Percentiles rank a stretch among this genome's conserved stretches.
These are phyloP conservation scores for Ustulina deusta DNA, from an alignment of 2,329 filamentous ascomycete genomes.

Conservation along the genomic window DNA sequence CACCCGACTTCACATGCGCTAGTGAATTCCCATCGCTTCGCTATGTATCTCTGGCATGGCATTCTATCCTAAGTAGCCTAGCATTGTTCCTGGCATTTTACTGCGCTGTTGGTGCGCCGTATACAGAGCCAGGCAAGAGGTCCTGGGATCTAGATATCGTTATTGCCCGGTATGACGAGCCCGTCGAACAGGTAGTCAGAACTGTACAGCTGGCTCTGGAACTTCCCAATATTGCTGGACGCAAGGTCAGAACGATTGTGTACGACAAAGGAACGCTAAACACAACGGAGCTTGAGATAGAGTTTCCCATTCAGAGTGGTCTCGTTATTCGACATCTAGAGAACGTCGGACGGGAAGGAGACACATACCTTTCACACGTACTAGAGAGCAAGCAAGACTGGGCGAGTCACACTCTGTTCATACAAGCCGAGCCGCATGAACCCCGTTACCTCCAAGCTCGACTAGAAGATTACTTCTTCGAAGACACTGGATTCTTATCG, in stretches of 20 bases:
- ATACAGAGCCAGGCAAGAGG: conserved; percentile 20
- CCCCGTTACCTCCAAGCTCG: conserved; percentile 38
- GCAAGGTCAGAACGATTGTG: conserved; percentile 39
- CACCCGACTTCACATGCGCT: conserved; percentile 1
- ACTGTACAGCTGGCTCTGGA: conserved; percentile 36
- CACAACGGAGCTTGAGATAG: conserved; percentile 34
- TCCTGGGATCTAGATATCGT: conserved; percentile 41
- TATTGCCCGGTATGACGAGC: conserved; percentile 42
- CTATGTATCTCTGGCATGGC: conserved; percentile 32
- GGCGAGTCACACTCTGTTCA: conserved; percentile 41
- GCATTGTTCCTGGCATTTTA: conserved; percentile 31
- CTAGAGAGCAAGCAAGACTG: conserved; percentile 35
- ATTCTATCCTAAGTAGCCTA: conserved; percentile 27
- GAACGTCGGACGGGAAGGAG: conserved; percentile 41
- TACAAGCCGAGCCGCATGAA: conserved; percentile 41
- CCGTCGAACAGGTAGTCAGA: conserved; percentile 37
- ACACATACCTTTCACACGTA: conserved; percentile 39
- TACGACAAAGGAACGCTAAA: conserved; percentile 40
- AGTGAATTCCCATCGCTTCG: conserved; percentile 22
- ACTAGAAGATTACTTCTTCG: conserved; percentile 39
- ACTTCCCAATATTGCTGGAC: conserved; percentile 34
- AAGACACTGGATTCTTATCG: conserved; percentile 39
- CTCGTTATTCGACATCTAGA: conserved; percentile 36
- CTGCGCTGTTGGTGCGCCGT: conserved; percentile 27
- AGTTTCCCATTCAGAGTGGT: conserved; percentile 35